Evolutionary conservation across 2,329 filamentous ascomycete genomes (phyloP).

Genomic region (Corynespora cassiicola): DNA sequence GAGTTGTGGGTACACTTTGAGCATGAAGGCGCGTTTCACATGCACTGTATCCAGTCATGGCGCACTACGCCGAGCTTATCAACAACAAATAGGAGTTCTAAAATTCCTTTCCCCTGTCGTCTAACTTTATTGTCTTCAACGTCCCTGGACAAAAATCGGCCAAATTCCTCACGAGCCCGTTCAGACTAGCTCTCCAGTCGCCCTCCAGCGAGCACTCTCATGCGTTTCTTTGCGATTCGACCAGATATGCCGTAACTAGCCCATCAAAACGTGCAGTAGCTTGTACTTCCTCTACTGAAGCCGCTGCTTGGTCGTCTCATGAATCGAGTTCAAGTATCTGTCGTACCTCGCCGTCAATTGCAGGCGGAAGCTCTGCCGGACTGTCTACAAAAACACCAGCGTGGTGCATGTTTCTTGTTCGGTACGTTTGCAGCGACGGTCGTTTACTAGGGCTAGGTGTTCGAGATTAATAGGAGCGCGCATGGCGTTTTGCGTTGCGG

Average conservation of each 20-base stretch:
- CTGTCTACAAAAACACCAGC: constrained; percentile 18
- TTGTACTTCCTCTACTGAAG: constrained; percentile 5
- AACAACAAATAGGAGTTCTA: too few species aligned
- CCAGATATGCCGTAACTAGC: constrained; percentile 6
- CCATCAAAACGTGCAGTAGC: constrained; percentile 2
- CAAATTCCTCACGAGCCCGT: constrained; percentile 13
- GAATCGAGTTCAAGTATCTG: constrained; percentile 18
- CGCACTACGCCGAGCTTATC: too few species aligned
- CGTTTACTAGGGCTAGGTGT: constrained; percentile 25
- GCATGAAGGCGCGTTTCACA: constrained; percentile 11
- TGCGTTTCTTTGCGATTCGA: constrained; percentile 18
- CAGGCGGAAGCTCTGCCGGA: constrained; percentile 10
- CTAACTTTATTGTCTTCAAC: constrained; percentile 17
- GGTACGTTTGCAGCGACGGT: constrained; percentile 23
- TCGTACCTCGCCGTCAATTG: constrained; percentile 15
- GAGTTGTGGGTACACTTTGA: constrained; percentile 24
- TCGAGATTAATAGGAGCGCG: constrained; percentile 13
- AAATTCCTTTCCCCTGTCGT: too few species aligned
- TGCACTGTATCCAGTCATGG: constrained; percentile 14
- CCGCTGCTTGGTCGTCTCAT: constrained; percentile 11
- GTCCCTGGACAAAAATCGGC: constrained; percentile 8
- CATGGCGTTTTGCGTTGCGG: constrained; percentile 13
- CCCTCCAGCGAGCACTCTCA: constrained; percentile 19
- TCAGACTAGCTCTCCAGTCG: constrained; percentile 21
- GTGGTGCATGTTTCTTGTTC: constrained; percentile 22